Base-by-base conservation (phyloP, 1,139 yeast species). In the Candida glucosophila region DNA sequence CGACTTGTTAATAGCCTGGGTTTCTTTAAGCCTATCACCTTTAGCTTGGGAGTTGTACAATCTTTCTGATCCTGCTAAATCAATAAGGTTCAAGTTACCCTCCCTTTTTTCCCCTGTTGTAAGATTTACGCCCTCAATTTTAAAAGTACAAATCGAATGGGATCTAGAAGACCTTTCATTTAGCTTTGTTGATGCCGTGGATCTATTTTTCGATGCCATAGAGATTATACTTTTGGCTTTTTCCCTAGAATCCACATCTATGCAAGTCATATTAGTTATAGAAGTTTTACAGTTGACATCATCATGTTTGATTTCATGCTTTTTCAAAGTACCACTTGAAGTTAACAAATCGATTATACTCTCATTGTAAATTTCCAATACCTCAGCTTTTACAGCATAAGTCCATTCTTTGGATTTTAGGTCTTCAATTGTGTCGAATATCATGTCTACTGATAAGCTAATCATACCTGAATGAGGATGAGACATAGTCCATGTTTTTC, bases 401-500 rank as follows among this genome's bases (percentile, higher is more conserved):
- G 48, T 40, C 95, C 94, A 83, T 2, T 83, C 83, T 25, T 62
- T 59, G 19, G 56, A 58, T 29, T 61, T 53, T 22, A 80, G 44
- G 4, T 55, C 57, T 2, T 60, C 50, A 3, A 77, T 67, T 32
- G 78, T 72, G 15, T 66, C 55, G 43, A 85, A 88, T 4, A 90
- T 79, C 42, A 80, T 83, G 5, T 58, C 51, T 4, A 88, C 66
- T 0, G 96, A 81, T 13, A 74, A 58, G 2, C 95, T 88, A 18
- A 88, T 83, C 65, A 90, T 75, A 13, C 98, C 98, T 43, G 76
- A 77, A 3, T 52, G 40, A 0, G 71, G 58, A 23, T 67, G 67
- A 1, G 92, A 71, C 98, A 90, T 90, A 1, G 98, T 90, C 47
- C 58, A 78, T 0, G 97, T 88, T 47, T 90, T 90, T 4, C 98